A percentile compares a stretch with the other conserved stretches of the same genome.
These are phyloP conservation scores for Kwoniella sp. DNA, from an alignment of 768 basidiomycete species.

Conservation along the genomic window DNA sequence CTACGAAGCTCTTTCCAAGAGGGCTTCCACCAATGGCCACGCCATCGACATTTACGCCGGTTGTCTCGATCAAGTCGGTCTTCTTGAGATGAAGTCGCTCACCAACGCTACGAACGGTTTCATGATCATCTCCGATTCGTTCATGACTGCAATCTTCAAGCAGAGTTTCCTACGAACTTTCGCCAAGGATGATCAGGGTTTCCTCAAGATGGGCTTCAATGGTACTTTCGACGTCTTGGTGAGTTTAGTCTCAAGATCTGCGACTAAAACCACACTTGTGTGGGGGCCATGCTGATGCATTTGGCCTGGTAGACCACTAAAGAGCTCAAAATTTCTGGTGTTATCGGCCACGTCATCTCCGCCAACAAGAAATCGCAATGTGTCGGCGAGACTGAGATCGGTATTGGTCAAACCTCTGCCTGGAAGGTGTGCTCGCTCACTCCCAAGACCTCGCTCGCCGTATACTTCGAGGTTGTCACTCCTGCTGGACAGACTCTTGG, in stretches of 20 bases:
- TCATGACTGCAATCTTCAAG: conserved; percentile 97
- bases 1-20: conserved; percentile 89
- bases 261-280: no score
- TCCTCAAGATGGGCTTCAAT: conserved; percentile 96
- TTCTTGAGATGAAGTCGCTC: conserved; percentile 95
- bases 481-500: conserved; percentile 90
- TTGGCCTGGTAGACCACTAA: conserved; percentile 97
- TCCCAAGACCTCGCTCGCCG: conserved; percentile 81
- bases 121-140: conserved; percentile 94
- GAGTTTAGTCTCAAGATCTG: conserved; percentile 23
- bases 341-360: conserved; percentile 96
- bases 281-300: no score
- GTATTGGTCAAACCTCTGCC: conserved; percentile 96
- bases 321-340: conserved; percentile 95
- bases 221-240: conserved; percentile 98
- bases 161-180: conserved; percentile 93
- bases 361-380: conserved; percentile 94
- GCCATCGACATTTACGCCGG: conserved; percentile 94
- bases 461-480: conserved; percentile 98
- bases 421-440: conserved; percentile 95
- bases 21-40: conserved; percentile 91
- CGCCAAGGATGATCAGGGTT: conserved; percentile 86
- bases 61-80: conserved; percentile 95
- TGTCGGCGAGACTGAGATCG: conserved; percentile 98
- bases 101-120: conserved; percentile 95